Percentiles rank a stretch among this genome's conserved stretches.
Conservation (phyloP, 176 grass and related monocot genomes). For the Bothriochloa decipiens region DNA sequence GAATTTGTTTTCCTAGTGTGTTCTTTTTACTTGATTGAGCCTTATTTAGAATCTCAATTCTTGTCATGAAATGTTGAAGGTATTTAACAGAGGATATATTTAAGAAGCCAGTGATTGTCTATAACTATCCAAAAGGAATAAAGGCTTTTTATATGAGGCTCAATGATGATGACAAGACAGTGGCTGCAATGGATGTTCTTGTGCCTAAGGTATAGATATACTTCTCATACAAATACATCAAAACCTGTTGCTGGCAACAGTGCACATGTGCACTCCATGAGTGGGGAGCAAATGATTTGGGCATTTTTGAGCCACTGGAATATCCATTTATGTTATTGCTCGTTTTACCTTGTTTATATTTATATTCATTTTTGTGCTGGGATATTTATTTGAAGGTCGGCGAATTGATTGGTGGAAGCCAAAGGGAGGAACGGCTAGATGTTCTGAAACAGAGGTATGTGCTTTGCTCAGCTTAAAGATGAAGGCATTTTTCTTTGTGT, state of each 20-base stretch:
- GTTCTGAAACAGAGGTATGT: slow-evolving; percentile 72
- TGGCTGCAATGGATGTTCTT: slow-evolving; percentile 99
- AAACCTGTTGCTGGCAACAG: neutral
- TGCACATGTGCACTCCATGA: neutral
- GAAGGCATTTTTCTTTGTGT: neutral
- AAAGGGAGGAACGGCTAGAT: slow-evolving; percentile 92
- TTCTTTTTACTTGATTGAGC: neutral
- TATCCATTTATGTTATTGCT: neutral
- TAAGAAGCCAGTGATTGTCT: slow-evolving; percentile 97
- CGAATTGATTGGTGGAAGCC: slow-evolving; percentile 95
- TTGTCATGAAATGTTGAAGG: slow-evolving; percentile 41
- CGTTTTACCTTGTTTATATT: neutral
- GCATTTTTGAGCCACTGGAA: neutral
- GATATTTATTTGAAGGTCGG: slow-evolving; percentile 70
- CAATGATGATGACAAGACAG: slow-evolving; percentile 89
- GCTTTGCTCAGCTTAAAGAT: neutral
- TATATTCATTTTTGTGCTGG: slow-evolving; percentile 23
- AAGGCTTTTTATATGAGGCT: slow-evolving; percentile 98
- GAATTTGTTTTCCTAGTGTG: neutral
- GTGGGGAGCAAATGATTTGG: neutral
- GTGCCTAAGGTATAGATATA: slow-evolving; percentile 76
- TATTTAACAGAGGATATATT: slow-evolving; percentile 97
- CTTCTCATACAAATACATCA: neutral
- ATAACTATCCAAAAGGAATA: slow-evolving; percentile 96
- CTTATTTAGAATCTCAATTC: neutral